Evolutionary conservation across 306 rosid genomes (phyloP), one percentile per base, ranked within the genome.

Genomic region (Pterocarpus macrocarpus): DNA sequence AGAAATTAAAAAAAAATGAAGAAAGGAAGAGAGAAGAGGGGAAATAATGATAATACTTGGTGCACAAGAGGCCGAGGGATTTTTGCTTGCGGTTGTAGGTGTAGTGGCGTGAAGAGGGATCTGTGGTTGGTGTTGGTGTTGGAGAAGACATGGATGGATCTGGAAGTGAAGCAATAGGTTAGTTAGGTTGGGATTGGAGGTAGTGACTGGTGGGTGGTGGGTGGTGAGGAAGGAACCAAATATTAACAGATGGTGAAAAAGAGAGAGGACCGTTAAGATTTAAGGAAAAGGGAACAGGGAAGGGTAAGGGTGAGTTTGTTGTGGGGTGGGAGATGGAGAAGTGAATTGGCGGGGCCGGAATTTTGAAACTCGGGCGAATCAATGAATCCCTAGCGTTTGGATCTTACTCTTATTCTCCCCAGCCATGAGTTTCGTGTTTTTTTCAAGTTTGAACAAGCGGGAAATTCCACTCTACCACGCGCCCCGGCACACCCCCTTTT

Each of bases 31-130:
- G 72, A 3, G 5, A 43, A 43, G 7, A 39, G 7, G 7, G 7
- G 44, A 7, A 39, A 39, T 4, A 7, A 39, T 5, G 28, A 35
- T 64, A 2, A 2, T 85, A 94, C 98, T 92, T 94, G 73, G 98
- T 88, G 89, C 98, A 92, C 13, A 94, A 66, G 43, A 94, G 94
- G 70, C 98, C 97, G 15, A 94, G 90, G 8, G 94, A 90, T 45
- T 88, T 90, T 17, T 88, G 89, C 82, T 88, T 90, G 5, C 91
- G 80, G 64, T 86, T 90, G 58, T 88, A 90, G 1, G 86, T 33
- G 44, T 84, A 84, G 71, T 85, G 88, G 35, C 80, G 86, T 41
- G 90, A 71, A 34, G 89, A 64, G 14, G 92, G 17, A 64, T 12
- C 90, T 41, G 34, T 28, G 28, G 47, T 4, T 4, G 80, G 30